Conservation (phyloP, 75 land plant genomes). For the Isoetes taiwanensis region DNA sequence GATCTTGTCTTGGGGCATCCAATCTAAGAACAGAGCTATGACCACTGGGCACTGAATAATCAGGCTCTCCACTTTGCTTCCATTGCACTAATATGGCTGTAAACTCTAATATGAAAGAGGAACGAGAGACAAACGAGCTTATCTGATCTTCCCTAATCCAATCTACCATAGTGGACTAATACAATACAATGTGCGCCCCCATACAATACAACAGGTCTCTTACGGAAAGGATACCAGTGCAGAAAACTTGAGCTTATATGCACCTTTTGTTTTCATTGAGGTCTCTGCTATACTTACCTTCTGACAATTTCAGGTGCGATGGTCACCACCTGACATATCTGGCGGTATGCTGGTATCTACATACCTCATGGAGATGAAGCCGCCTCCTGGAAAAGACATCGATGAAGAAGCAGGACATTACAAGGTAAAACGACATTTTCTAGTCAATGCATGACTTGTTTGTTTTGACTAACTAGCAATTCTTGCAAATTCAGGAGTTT, state of each 20-base stretch:
- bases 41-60: too few species aligned
- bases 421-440: too few species aligned
- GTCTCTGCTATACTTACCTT: background rate
- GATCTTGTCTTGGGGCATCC: too few species aligned
- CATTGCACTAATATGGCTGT: too few species aligned
- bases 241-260: background rate
- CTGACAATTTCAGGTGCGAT: slow-evolving; percentile 10
- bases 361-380: slow-evolving; percentile 14
- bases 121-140: background rate
- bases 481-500: background rate
- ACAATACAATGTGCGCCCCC: background rate
- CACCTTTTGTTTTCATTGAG: background rate
- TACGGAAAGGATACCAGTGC: background rate
- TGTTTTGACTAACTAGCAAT: background rate
- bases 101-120: too few species aligned
- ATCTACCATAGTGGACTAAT: background rate
- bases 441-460: too few species aligned
- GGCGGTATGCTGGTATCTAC: slow-evolving; percentile 11
- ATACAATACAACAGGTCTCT: background rate
- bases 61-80: too few species aligned
- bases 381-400: slow-evolving; percentile 8
- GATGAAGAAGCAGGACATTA: background rate
- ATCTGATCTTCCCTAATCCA: background rate
- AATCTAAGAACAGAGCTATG: too few species aligned
- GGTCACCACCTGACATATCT: slow-evolving; percentile 11